These are phyloP conservation scores for Suillus alpinus DNA, from an alignment of 768 basidiomycete species.

Conservation along the genomic window DNA sequence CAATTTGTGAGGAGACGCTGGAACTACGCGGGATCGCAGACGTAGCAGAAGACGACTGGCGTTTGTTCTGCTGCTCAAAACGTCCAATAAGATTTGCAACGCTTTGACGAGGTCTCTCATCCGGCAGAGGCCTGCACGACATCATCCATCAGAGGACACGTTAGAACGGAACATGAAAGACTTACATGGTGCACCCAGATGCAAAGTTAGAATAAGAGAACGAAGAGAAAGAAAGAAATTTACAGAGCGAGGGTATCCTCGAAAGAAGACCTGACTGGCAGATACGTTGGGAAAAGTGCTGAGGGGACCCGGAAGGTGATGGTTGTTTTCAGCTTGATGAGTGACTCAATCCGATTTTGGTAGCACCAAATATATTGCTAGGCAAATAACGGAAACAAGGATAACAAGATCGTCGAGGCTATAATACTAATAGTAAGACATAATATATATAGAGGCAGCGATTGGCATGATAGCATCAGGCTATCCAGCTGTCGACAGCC, in stretches of 20 bases:
- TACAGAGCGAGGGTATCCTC: constrained; percentile 13
- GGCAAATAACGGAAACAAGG: constrained; percentile 1
- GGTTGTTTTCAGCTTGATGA: constrained; percentile 20
- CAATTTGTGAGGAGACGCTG: constrained; percentile 64
- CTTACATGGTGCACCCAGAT: constrained; percentile 28
- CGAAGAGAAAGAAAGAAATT: constrained; percentile 7
- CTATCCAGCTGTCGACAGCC: constrained; percentile 21
- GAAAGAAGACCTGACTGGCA: constrained; percentile 7
- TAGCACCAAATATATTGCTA: constrained; percentile 2
- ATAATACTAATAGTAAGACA: neutral
- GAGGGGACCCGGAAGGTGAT: constrained; percentile 7
- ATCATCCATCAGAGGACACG: constrained; percentile 14
- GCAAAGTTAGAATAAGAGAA: constrained; percentile 14
- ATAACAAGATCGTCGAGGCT: neutral
- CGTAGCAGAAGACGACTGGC: constrained; percentile 41
- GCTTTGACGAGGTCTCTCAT: constrained; percentile 82
- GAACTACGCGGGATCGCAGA: constrained; percentile 52
- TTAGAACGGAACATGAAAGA: constrained; percentile 3
- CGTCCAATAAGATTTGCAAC: constrained; percentile 90
- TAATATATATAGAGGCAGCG: neutral
- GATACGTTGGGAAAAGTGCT: constrained; percentile 16
- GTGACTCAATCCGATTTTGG: constrained; percentile 16
- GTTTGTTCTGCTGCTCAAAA: constrained; percentile 81
- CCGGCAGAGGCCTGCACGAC: constrained; percentile 70
- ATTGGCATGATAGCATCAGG: neutral